These are phyloP conservation scores for Chlamydomonas applanata DNA, from an alignment of 139 green algal genomes.

Conservation along the genomic window DNA sequence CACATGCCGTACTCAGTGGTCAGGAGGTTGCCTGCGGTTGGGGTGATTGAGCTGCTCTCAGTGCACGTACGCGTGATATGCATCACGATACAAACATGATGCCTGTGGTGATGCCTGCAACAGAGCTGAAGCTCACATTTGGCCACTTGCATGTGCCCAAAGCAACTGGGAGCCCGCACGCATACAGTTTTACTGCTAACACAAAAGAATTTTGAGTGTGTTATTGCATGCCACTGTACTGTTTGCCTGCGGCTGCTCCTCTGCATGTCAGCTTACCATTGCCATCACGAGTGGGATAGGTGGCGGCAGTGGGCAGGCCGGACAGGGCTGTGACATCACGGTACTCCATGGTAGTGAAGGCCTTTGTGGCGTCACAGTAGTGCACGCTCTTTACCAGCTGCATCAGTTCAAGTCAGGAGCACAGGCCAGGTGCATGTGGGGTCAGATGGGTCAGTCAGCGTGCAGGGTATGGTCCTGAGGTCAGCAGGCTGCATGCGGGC, in stretches of 20 bases:
- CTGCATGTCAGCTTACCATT: too few species aligned
- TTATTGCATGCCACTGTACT: too few species aligned
- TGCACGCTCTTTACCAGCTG: constrained; percentile 78
- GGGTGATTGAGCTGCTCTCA: too few species aligned
- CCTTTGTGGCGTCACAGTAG: constrained; percentile 78
- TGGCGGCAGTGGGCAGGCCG: constrained; percentile 48
- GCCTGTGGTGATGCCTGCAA: too few species aligned
- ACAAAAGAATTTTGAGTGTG: too few species aligned
- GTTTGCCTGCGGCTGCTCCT: too few species aligned
- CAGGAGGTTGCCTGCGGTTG: constrained; percentile 82
- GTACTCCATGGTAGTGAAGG: constrained; percentile 80
- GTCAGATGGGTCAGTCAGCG: not conserved
- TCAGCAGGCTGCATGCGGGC: not conserved
- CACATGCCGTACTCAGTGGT: constrained; percentile 93
- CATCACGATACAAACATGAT: too few species aligned
- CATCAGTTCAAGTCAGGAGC: not conserved
- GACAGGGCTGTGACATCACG: constrained; percentile 83
- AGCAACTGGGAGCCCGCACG: too few species aligned
- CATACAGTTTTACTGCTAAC: too few species aligned
- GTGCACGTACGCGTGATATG: too few species aligned
- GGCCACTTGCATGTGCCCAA: too few species aligned
- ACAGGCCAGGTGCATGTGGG: not conserved
- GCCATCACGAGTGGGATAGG: not conserved
- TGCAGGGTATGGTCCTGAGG: not conserved
- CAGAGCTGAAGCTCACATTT: too few species aligned